These are phyloP conservation scores for Coprinellus micaceus DNA, from an alignment of 768 basidiomycete genomes.

Conservation along the genomic window DNA sequence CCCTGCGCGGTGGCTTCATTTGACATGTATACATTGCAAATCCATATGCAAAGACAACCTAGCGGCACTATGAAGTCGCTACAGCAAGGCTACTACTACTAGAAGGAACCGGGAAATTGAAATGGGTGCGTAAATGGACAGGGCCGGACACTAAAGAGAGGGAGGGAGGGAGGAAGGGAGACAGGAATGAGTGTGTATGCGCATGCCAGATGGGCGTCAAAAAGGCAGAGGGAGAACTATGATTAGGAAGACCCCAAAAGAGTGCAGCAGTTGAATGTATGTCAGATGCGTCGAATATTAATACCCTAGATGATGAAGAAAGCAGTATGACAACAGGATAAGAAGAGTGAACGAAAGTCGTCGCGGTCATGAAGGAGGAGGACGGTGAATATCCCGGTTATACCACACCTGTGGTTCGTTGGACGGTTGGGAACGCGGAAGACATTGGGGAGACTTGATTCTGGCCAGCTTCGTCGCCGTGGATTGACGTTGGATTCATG, in stretches of 20 bases:
- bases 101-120: neutral
- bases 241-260: neutral
- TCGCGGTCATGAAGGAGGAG: neutral
- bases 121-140: too few relatives aligned
- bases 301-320: neutral
- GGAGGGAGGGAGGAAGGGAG: neutral
- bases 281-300: neutral
- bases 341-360: neutral
- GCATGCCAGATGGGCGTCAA: constrained; percentile 6
- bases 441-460: constrained; percentile 75
- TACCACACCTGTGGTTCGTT: constrained; percentile 19
- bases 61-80: too few relatives aligned
- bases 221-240: constrained; percentile 3
- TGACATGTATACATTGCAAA: too few relatives aligned
- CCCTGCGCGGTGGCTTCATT: too few relatives aligned
- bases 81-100: neutral
- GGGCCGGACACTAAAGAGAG: constrained; percentile 1
- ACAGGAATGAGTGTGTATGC: constrained; percentile 4
- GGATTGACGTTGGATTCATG: constrained; percentile 22
- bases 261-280: neutral
- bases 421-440: constrained; percentile 66
- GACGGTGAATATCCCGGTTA: neutral
- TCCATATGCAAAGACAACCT: too few relatives aligned
- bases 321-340: neutral
- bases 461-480: constrained; percentile 40